phyloP scores from a whole-genome alignment of 768 basidiomycete genomes.

The Lactarius psammicola region DNA sequence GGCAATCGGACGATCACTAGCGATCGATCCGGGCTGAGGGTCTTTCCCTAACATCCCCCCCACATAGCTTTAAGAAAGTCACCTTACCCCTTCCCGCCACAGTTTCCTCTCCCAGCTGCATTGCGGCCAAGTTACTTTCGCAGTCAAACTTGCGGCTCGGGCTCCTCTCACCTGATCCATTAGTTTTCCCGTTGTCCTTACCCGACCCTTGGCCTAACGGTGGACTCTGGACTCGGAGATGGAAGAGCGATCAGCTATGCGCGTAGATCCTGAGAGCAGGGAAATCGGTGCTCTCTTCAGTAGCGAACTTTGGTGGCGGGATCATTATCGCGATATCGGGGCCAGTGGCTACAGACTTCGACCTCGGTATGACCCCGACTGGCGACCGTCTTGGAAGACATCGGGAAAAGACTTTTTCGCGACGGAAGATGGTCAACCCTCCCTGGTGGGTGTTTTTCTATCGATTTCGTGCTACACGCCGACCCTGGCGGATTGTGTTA shows the following conservation, averaged over 20 bases:
- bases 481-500: neutral
- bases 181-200: neutral
- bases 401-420: constrained; percentile 13
- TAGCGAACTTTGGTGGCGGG: constrained; percentile 22
- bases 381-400: constrained; percentile 15
- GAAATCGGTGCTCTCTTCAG: constrained; percentile 12
- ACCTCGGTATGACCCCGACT: constrained; percentile 12
- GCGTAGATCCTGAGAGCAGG: neutral
- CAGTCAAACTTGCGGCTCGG: neutral
- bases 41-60: neutral
- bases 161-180: neutral
- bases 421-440: constrained; percentile 17
- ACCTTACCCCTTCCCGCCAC: neutral
- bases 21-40: too few relatives aligned
- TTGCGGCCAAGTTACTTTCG: neutral
- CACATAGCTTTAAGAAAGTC: neutral
- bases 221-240: neutral
- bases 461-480: neutral
- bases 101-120: neutral
- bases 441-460: neutral
- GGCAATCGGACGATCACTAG: too few relatives aligned
- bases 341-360: constrained; percentile 21
- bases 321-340: constrained; percentile 17
- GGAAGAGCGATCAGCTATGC: neutral
- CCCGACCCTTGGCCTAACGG: neutral